These are phyloP conservation scores for Tetrahymena elliotti DNA, from an alignment of 73 alveolate species.

Conservation along the genomic window DNA sequence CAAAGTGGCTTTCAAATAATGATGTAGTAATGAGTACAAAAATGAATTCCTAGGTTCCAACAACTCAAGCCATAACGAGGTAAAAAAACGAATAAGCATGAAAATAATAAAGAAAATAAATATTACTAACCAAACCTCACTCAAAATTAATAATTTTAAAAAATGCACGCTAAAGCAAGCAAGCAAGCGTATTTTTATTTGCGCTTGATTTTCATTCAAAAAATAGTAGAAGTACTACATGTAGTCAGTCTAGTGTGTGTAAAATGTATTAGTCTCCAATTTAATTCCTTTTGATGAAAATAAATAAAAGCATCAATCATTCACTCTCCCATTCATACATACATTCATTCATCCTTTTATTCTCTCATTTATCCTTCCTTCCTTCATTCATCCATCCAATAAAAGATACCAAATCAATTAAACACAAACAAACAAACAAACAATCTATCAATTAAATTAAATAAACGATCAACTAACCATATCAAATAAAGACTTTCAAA, in stretches of 20 bases:
- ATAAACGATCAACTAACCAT: background rate
- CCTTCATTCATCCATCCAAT: background rate
- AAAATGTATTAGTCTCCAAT: background rate
- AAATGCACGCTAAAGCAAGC: background rate
- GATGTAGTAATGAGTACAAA: constrained; percentile 1
- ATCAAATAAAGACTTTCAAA: background rate
- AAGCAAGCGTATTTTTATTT: background rate
- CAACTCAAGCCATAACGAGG: constrained; percentile 4
- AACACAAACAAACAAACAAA: too few relatives aligned
- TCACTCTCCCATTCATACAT: background rate
- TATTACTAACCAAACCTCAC: constrained; percentile 4
- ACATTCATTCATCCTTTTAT: background rate
- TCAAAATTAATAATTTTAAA: background rate
- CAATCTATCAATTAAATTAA: too few relatives aligned
- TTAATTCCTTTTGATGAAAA: background rate
- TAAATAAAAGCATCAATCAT: background rate
- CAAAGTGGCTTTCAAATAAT: constrained; percentile 36
- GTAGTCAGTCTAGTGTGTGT: background rate
- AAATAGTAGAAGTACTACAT: background rate
- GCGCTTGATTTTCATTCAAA: background rate
- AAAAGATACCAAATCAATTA: too few relatives aligned
- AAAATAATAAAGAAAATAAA: constrained; percentile 6
- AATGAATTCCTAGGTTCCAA: background rate
- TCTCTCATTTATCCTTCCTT: too few relatives aligned
- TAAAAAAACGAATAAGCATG: background rate